Conservation (phyloP, 495 filamentous ascomycete species). For the Beverwykella pulmonaria region DNA sequence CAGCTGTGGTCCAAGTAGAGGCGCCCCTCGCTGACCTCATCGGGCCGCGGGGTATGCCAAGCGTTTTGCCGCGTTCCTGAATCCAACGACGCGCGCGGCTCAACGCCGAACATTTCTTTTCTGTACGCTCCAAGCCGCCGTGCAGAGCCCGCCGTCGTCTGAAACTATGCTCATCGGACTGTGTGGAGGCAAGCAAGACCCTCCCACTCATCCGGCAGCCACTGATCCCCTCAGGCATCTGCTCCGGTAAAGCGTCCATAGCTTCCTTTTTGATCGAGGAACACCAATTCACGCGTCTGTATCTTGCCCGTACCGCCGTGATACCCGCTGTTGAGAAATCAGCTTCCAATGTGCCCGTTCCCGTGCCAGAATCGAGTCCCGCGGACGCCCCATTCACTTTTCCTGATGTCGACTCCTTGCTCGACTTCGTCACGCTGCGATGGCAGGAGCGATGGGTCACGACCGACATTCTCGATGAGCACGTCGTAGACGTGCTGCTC, state of each 20-base stretch:
- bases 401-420: conserved; percentile 59
- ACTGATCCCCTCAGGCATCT: conserved; percentile 64
- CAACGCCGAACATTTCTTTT: too few species aligned
- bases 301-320: conserved; percentile 43
- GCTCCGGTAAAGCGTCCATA: conserved; percentile 84
- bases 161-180: conserved; percentile 82
- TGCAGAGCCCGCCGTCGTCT: not conserved
- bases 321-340: conserved; percentile 39
- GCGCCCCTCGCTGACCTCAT: conserved; percentile 4
- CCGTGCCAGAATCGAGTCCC: conserved; percentile 20
- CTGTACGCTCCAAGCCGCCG: too few species aligned
- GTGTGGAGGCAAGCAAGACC: conserved; percentile 70
- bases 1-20: not conserved
- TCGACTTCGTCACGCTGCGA: conserved; percentile 81
- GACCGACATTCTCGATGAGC: conserved; percentile 72
- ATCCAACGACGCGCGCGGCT: not conserved
- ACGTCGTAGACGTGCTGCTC: conserved; percentile 68
- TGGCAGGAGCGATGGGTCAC: conserved; percentile 86
- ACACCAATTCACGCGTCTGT: conserved; percentile 70
- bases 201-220: not conserved
- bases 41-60: conserved; percentile 18
- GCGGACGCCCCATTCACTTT: conserved; percentile 53
- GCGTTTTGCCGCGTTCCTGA: not conserved
- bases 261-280: conserved; percentile 77
- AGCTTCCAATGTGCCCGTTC: conserved; percentile 40